Evolutionary conservation across 1,139 yeast species (phyloP), one percentile per base, ranked within the genome.

Genomic region (Suhomyces yuchorum): DNA sequence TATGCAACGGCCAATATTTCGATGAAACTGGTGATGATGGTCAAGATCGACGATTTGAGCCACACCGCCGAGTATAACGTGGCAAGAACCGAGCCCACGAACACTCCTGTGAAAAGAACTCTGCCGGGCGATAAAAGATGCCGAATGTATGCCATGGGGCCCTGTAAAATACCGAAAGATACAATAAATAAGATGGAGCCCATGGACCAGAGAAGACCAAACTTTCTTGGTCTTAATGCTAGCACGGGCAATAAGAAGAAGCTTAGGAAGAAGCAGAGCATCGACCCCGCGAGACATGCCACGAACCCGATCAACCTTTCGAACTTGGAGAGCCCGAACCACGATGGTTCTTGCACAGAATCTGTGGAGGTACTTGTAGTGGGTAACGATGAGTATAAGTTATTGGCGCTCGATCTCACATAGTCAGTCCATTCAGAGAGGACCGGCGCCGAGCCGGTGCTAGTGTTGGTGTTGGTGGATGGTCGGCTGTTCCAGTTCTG

Each of bases 91-190:
- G 90, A 79, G 8, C 86, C 82, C 59, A 93, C 87, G 66, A 90
- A 93, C 32, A 92, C 82, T 6, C 79, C 62, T 0, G 97, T 85
- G 65, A 93, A 93, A 41, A 91, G 84, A 39, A 92, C 72, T 53
- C 99, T 76, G 46, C 84, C 86, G 39, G 82, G 78, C 2, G 96
- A 86, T 7, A 87, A 65, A 55, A 93, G 75, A 65, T 93, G 99
- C 47, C 77, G 71, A 44, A 82, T 56, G 62, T 91, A 93, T 38
- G 87, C 85, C 28, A 84, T 75, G 0, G 98, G 98, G 0, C 99
- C 99, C 69, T 92, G 97, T 28, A 93, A 69, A 9, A 90, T 82
- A 1, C 97, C 98, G 67, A 93, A 93, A 20, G 97, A 90, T 8
- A 89, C 68, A 37, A 93, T 89, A 68, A 93, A 93, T 40, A 93